Base-by-base conservation (phyloP, 176 grass and related monocot species). In the Typha latifolia region DNA sequence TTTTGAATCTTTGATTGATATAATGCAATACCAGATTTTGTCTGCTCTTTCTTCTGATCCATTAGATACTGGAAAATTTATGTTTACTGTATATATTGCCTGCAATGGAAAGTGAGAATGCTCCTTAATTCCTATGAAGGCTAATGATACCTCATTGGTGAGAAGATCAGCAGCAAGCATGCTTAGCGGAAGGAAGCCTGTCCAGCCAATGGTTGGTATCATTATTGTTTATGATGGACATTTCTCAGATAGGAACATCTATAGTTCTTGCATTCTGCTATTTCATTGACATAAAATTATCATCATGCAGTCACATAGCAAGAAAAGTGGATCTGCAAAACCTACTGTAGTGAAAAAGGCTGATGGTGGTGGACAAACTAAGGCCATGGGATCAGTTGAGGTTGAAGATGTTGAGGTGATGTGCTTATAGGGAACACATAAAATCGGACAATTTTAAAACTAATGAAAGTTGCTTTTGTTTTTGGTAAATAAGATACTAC, bases 161-260 rank as follows among this genome's bases (percentile, higher is more conserved):
- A 90, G 86, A 68, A 89, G 94, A 76, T 99, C 94, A 57, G 94
- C 94, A 59, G 94, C 84, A 73, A 99, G 94, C 85, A 99, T 99
- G 89, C 94, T 99, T 77, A 93, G 83, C 69, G 89, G 89, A 78
- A 99, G 87, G 84, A 99, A 86, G 67, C 70, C 81, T 76, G 55
- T 75, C 26, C 81, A 79, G 65, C 61, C 81, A 66, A 64, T 24
- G 83, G 89, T 93, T 76, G 69, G 86, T 74, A 20, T 78, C 43
- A 18, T 72, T 79, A 52, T 75, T 63, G 34, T 31, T 64, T 52
- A 16, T 71, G 20, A 49, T 82, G 23, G 66, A 82, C 78, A 18
- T 48, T 24, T 57, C 34, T 48, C 49, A 47, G 31, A 43, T 70
- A 61, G 53, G 24, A 34, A 32, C 13, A 50, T 49, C 20, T 77